These are phyloP conservation scores for Zalaria obscura DNA, from an alignment of 2,329 filamentous ascomycete genomes.

Conservation along the genomic window DNA sequence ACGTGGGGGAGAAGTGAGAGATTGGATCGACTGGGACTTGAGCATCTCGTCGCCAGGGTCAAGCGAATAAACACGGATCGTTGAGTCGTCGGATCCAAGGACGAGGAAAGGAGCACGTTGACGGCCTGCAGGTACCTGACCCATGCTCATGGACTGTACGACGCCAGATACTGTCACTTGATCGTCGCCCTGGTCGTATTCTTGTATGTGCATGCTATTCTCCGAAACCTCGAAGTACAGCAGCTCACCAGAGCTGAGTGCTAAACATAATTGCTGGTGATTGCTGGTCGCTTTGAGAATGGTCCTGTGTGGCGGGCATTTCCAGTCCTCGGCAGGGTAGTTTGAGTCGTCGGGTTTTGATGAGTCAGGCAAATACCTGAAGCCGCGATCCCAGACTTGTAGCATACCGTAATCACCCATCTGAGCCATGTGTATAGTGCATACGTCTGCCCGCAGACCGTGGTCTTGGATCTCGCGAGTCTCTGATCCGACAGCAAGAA, in stretches of 20 bases:
- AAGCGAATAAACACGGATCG: conserved; percentile 80
- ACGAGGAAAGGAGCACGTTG: conserved; percentile 84
- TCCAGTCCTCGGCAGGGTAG: conserved; percentile 7
- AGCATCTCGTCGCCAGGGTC: conserved; percentile 40
- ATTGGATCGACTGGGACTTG: conserved; percentile 9
- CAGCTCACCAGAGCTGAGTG: conserved; percentile 89
- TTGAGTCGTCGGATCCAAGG: conserved; percentile 92
- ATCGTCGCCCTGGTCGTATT: conserved; percentile 61
- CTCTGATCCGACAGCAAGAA: conserved; percentile 89
- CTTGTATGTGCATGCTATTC: conserved; percentile 67
- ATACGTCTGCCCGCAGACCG: conserved; percentile 75
- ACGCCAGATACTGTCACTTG: conserved; percentile 91
- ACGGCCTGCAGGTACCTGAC: conserved; percentile 80
- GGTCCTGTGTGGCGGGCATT: conserved; percentile 67
- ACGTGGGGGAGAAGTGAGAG: conserved; percentile 9
- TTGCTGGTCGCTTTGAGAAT: conserved; percentile 94
- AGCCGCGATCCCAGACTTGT: conserved; percentile 9
- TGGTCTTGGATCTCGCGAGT: conserved; percentile 93
- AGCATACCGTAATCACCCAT: conserved; percentile 59
- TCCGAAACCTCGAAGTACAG: conserved; percentile 96
- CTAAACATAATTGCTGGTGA: conserved; percentile 81
- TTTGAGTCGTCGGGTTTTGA: conserved; percentile 8
- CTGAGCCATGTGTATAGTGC: conserved; percentile 84
- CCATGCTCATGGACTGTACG: conserved; percentile 86
- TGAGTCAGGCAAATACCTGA: conserved; percentile 6